Conservation (phyloP, 768 basidiomycete species). For the Pisolithus sp. region DNA sequence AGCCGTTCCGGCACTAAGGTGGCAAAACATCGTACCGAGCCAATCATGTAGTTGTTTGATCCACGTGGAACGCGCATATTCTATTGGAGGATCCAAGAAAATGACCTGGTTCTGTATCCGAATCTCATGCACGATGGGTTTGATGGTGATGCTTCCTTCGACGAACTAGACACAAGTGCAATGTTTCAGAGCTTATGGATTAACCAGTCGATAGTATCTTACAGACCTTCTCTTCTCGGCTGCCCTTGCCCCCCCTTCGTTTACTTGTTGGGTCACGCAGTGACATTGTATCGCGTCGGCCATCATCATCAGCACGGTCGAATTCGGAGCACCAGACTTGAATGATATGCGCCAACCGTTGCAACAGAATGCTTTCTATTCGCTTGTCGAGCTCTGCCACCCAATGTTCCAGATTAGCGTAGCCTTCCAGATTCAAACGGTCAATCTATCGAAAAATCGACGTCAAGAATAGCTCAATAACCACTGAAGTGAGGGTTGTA, state of each 20-base stretch:
- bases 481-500: conserved; percentile 30
- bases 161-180: conserved; percentile 41
- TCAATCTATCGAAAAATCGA: conserved; percentile 56
- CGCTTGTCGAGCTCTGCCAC: conserved; percentile 76
- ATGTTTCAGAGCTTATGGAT: neutral
- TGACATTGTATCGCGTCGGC: conserved; percentile 44
- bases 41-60: conserved; percentile 84
- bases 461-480: neutral
- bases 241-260: conserved; percentile 61
- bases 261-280: conserved; percentile 56
- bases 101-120: conserved; percentile 99
- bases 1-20: neutral
- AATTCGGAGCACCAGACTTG: conserved; percentile 89
- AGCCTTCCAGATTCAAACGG: conserved; percentile 91
- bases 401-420: conserved; percentile 90
- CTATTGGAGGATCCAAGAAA: conserved; percentile 96
- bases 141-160: conserved; percentile 69
- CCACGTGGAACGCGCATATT: conserved; percentile 88
- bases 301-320: conserved; percentile 66
- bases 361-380: conserved; percentile 75
- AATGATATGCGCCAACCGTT: conserved; percentile 70
- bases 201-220: neutral
- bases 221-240: conserved; percentile 73
- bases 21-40: conserved; percentile 48
- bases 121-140: conserved; percentile 91